Conservation (phyloP, 257 asterid genomes). For the Mentha longifolia region DNA sequence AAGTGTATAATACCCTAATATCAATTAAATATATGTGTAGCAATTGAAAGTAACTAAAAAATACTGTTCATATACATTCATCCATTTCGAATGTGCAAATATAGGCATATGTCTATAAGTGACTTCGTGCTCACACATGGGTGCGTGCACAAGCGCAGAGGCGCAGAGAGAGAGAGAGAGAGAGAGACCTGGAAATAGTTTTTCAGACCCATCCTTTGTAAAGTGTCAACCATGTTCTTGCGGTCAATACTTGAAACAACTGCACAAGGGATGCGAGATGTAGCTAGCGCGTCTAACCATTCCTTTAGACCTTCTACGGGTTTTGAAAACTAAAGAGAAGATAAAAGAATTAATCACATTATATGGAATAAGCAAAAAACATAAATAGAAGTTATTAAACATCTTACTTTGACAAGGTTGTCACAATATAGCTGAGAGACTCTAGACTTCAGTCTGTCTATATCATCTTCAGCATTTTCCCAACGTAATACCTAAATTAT, state of each 20-base stretch:
- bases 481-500: conserved; percentile 64
- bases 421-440: conserved; percentile 72
- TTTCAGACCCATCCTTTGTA: conserved; percentile 80
- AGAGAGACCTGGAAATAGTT: conserved; percentile 78
- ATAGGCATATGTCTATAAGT: background rate
- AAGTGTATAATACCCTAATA: conserved; percentile 3
- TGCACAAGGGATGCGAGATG: conserved; percentile 95
- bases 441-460: conserved; percentile 71
- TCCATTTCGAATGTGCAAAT: background rate
- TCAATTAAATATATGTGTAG: background rate
- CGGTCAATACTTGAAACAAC: conserved; percentile 93
- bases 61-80: background rate
- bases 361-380: conserved; percentile 26
- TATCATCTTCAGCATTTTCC: conserved; percentile 61
- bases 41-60: background rate
- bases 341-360: conserved; percentile 12
- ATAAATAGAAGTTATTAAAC: conserved; percentile 5
- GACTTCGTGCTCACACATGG: background rate
- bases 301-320: conserved; percentile 86
- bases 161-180: conserved; percentile 22
- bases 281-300: conserved; percentile 91
- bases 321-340: conserved; percentile 61
- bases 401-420: conserved; percentile 65
- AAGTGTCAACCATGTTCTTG: conserved; percentile 69
- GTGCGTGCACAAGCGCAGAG: too few species aligned